Conservation (phyloP, 73 alveolate species). For the Paramecium sexaurelia region DNA sequence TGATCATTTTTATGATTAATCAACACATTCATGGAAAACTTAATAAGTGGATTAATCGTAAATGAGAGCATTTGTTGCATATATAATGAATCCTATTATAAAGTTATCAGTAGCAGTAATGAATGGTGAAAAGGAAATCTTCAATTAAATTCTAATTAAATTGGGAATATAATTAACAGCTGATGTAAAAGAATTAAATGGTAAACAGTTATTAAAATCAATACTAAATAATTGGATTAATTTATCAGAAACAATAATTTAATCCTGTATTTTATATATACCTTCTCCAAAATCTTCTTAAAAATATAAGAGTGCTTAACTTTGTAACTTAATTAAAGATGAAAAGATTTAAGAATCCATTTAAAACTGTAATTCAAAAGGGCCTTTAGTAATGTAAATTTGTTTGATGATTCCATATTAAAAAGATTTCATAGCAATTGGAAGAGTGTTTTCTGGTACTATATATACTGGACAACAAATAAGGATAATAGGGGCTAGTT, state of each 20-base stretch:
- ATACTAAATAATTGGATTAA: conserved; percentile 94
- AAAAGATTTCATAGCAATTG: conserved; percentile 98
- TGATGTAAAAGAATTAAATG: conserved; percentile 82
- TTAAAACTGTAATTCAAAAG: conserved; percentile 96
- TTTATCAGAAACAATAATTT: conserved; percentile 97
- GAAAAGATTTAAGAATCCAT: conserved; percentile 94
- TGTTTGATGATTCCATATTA: conserved; percentile 98
- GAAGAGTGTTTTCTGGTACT: conserved; percentile 99
- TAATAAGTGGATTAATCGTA: conserved; percentile 74
- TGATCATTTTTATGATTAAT: conserved; percentile 96
- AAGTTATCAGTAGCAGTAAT: conserved; percentile 85
- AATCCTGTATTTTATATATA: conserved; percentile 95
- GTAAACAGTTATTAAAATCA: conserved; percentile 70
- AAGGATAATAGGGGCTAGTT: conserved; percentile 98
- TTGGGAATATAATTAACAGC: conserved; percentile 93
- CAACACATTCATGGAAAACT: conserved; percentile 94
- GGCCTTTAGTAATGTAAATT: conserved; percentile 98
- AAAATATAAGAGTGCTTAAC: conserved; percentile 95
- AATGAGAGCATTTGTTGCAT: conserved; percentile 94
- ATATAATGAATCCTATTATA: conserved; percentile 94
- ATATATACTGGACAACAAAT: conserved; percentile 96
- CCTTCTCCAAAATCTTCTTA: conserved; percentile 98
- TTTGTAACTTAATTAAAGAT: conserved; percentile 97
- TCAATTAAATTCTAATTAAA: conserved; percentile 81
- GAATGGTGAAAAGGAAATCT: conserved; percentile 89